These are phyloP conservation scores for Salvia splendens DNA, from an alignment of 257 asterid genomes.

Conservation along the genomic window DNA sequence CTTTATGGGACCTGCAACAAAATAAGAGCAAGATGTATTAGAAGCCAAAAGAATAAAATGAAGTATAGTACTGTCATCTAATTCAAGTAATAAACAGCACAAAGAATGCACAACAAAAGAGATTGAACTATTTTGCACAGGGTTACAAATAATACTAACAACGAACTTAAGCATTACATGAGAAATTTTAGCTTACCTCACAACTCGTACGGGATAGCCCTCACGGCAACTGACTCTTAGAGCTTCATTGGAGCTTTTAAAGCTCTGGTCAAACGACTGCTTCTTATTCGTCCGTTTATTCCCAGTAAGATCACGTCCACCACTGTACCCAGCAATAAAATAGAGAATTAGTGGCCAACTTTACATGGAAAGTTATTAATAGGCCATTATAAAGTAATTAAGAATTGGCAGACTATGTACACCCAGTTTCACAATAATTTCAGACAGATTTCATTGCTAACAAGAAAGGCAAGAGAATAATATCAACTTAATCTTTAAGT, in stretches of 20 bases:
- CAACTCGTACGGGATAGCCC: conserved; percentile 96
- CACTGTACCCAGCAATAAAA: conserved; percentile 58
- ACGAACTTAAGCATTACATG: too few species aligned
- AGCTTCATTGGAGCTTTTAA: conserved; percentile 65
- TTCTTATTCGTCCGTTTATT: conserved; percentile 79
- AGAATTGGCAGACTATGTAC: conserved; percentile 5
- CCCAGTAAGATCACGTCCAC: conserved; percentile 91
- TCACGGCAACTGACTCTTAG: conserved; percentile 77
- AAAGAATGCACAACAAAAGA: too few species aligned
- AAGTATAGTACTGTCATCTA: background rate
- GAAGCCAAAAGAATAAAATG: background rate
- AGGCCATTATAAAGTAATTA: background rate
- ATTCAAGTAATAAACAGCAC: too few species aligned
- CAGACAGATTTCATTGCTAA: conserved; percentile 6
- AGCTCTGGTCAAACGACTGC: conserved; percentile 81
- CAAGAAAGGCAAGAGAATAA: background rate
- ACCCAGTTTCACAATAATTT: conserved; percentile 8
- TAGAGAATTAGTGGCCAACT: background rate
- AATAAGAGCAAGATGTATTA: conserved; percentile 1
- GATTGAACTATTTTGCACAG: too few species aligned
- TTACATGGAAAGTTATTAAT: background rate
- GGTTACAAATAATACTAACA: too few species aligned
- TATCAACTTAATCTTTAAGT: background rate
- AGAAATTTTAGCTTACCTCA: conserved; percentile 55
- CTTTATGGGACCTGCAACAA: conserved; percentile 66